Conservation (phyloP, 2,329 filamentous ascomycete species). For the Stylonectria norvegica region DNA sequence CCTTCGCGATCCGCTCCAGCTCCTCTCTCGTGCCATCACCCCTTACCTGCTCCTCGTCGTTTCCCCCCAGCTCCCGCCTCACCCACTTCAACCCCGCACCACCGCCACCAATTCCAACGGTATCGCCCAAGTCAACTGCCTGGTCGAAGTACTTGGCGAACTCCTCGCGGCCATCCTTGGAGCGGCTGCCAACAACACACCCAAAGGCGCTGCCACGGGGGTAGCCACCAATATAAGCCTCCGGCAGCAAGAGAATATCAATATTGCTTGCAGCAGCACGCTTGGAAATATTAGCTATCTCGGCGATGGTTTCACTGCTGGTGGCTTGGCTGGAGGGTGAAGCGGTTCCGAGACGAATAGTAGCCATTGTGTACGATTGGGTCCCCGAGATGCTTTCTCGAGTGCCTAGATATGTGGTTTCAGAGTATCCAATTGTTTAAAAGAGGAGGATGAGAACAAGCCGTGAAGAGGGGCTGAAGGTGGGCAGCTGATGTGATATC, state of each 20-base stretch:
- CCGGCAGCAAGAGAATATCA: constrained; percentile 81
- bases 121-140: constrained; percentile 83
- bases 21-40: constrained; percentile 69
- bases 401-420: no score
- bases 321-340: constrained; percentile 52
- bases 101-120: constrained; percentile 50
- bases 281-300: constrained; percentile 60
- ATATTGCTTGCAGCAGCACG: constrained; percentile 55
- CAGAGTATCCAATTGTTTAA: no score
- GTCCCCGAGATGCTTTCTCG: no score
- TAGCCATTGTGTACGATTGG: constrained; percentile 21
- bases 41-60: constrained; percentile 33
- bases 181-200: constrained; percentile 66
- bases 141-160: constrained; percentile 75
- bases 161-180: constrained; percentile 70
- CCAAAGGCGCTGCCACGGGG: constrained; percentile 80
- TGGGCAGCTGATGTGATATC: no score
- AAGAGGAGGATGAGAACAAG: no score
- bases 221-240: constrained; percentile 90
- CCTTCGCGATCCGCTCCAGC: constrained; percentile 69
- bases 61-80: constrained; percentile 47
- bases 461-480: no score
- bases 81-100: constrained; percentile 75
- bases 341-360: constrained; percentile 53
- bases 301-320: constrained; percentile 58